These are phyloP conservation scores for Diddensiella santjacobensis DNA, from an alignment of 805 yeast species.

Conservation along the genomic window DNA sequence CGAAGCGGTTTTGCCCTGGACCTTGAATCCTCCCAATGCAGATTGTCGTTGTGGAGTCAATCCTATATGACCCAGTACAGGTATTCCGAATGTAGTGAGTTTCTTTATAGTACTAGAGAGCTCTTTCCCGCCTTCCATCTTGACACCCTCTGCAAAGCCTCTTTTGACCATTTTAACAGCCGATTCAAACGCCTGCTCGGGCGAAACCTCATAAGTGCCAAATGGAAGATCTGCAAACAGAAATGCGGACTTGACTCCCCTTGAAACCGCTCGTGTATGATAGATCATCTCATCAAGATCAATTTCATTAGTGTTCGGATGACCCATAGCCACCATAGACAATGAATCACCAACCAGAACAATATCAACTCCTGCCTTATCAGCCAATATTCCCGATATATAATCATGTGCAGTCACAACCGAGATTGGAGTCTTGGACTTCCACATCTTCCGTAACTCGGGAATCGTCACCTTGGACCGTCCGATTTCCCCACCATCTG, in stretches of 20 bases:
- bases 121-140: conserved; percentile 77
- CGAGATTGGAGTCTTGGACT: conserved; percentile 39
- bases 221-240: conserved; percentile 85
- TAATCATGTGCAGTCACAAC: conserved; percentile 89
- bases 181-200: conserved; percentile 58
- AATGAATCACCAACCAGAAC: conserved; percentile 86
- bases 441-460: conserved; percentile 37
- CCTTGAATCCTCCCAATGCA: conserved; percentile 78
- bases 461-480: conserved; percentile 39
- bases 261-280: conserved; percentile 68
- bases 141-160: conserved; percentile 65
- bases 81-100: conserved; percentile 68
- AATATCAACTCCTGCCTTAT: conserved; percentile 61
- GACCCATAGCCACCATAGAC: conserved; percentile 88
- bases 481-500: background rate
- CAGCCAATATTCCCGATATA: conserved; percentile 69
- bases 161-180: conserved; percentile 51
- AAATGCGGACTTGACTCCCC: conserved; percentile 65
- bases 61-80: conserved; percentile 90
- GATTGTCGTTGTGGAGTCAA: conserved; percentile 85
- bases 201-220: conserved; percentile 72
- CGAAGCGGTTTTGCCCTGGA: conserved; percentile 62
- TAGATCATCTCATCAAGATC: conserved; percentile 72
- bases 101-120: conserved; percentile 51
- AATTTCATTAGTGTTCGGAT: conserved; percentile 60